Conservation (phyloP, 2,329 filamentous ascomycete genomes). For the Fusarium drepaniforme region DNA sequence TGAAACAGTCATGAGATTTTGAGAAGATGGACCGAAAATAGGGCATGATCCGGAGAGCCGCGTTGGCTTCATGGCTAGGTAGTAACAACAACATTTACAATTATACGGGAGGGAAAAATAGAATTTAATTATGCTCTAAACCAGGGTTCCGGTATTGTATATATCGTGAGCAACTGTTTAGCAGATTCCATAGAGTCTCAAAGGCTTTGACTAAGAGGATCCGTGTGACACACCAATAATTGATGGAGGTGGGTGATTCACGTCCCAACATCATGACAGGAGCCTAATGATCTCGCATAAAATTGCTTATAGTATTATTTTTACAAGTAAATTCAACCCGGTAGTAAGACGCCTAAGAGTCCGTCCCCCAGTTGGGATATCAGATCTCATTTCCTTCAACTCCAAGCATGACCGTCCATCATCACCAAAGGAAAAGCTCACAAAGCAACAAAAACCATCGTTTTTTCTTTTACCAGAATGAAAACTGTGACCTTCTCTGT, state of each 20-base stretch:
- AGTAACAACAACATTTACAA: background rate
- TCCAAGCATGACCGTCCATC: background rate
- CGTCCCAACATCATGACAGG: background rate
- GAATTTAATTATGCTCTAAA: background rate
- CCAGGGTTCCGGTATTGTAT: background rate
- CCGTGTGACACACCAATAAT: background rate
- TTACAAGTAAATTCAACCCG: background rate
- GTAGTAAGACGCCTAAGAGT: background rate
- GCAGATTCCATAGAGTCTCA: background rate
- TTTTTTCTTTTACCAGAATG: background rate
- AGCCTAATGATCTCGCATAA: background rate
- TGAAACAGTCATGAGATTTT: background rate
- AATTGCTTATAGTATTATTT: background rate
- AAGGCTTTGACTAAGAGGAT: background rate
- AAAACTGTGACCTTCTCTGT: background rate
- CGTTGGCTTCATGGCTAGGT: background rate
- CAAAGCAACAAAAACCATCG: background rate
- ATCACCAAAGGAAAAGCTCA: background rate
- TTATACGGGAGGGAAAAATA: background rate
- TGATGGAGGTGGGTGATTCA: background rate
- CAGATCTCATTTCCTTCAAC: background rate
- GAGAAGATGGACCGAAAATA: background rate
- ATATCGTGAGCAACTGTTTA: background rate
- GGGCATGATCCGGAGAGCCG: background rate
- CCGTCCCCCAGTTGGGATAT: background rate